Evolutionary conservation across 208 protist genomes (phyloP).

Genomic region (Tetramitus jugosus): DNA sequence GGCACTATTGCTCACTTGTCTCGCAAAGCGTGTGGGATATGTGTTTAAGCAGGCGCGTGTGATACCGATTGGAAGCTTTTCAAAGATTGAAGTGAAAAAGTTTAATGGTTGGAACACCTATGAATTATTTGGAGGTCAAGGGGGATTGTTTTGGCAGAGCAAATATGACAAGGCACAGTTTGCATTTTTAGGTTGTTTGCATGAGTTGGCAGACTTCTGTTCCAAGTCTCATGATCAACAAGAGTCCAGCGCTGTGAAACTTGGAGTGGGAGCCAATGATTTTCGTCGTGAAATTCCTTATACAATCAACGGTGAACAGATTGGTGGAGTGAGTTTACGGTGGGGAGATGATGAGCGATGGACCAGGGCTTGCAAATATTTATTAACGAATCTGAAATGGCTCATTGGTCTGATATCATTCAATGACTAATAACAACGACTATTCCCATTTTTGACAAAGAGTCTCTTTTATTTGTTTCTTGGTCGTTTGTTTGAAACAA

Average conservation of each 20-base stretch:
- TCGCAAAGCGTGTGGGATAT: conserved; percentile 41
- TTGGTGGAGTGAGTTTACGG: conserved; percentile 44
- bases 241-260: conserved; percentile 46
- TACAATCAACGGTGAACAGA: conserved; percentile 46
- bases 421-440: too few species aligned
- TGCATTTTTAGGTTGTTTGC: conserved; percentile 48
- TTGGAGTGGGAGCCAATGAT: conserved; percentile 34
- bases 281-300: background rate
- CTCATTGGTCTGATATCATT: background rate
- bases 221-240: conserved; percentile 30
- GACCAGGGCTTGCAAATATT: conserved; percentile 56
- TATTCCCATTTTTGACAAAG: too few species aligned
- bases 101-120: conserved; percentile 26
- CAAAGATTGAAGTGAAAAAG: conserved; percentile 34
- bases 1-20: conserved; percentile 45
- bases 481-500: too few species aligned
- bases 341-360: conserved; percentile 41
- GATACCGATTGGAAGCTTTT: conserved; percentile 47
- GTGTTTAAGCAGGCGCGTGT: conserved; percentile 41
- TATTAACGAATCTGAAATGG: conserved; percentile 61
- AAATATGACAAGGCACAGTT: conserved; percentile 56
- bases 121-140: conserved; percentile 39
- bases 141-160: conserved; percentile 40
- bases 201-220: conserved; percentile 45
- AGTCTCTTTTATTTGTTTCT: too few species aligned